Conservation (phyloP, 2,329 filamentous ascomycete species). For the Colletotrichum cereale region DNA sequence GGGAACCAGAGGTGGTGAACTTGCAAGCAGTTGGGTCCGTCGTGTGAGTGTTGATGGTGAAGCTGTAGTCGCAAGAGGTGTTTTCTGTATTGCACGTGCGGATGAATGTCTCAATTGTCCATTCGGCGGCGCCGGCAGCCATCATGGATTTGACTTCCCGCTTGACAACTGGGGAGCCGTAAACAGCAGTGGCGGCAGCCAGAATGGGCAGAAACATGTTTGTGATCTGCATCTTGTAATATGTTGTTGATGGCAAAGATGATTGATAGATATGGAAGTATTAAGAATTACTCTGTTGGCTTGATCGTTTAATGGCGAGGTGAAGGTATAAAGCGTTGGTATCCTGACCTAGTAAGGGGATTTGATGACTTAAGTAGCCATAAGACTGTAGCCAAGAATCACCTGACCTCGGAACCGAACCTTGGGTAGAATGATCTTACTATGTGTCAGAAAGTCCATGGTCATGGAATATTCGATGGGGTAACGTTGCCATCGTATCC, state of each 20-base stretch:
- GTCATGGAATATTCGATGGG: neutral
- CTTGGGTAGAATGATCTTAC: neutral
- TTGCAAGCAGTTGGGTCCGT: conserved; percentile 50
- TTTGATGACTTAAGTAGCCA: conserved; percentile 20
- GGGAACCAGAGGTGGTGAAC: conserved; percentile 55
- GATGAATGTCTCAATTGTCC: conserved; percentile 56
- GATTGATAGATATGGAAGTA: neutral
- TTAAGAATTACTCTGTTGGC: neutral
- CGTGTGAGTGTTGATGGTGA: conserved; percentile 55
- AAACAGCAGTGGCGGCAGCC: conserved; percentile 44
- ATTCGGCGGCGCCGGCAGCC: conserved; percentile 52
- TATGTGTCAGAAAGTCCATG: neutral
- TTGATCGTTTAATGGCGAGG: neutral
- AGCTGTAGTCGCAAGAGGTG: conserved; percentile 58
- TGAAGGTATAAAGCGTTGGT: neutral
- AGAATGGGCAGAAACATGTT: conserved; percentile 54
- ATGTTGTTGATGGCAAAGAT: conserved; percentile 1
- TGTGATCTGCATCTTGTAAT: conserved; percentile 58
- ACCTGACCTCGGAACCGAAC: neutral
- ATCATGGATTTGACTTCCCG: conserved; percentile 53
- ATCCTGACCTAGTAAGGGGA: neutral
- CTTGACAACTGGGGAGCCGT: conserved; percentile 25
- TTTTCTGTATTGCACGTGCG: conserved; percentile 56
- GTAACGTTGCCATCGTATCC: conserved; percentile 30
- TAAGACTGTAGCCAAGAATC: neutral